Percentiles rank a stretch among this genome's conserved stretches.
phyloP scores from a whole-genome alignment of 257 asterid species.

The Capsicum rhomboideum region DNA sequence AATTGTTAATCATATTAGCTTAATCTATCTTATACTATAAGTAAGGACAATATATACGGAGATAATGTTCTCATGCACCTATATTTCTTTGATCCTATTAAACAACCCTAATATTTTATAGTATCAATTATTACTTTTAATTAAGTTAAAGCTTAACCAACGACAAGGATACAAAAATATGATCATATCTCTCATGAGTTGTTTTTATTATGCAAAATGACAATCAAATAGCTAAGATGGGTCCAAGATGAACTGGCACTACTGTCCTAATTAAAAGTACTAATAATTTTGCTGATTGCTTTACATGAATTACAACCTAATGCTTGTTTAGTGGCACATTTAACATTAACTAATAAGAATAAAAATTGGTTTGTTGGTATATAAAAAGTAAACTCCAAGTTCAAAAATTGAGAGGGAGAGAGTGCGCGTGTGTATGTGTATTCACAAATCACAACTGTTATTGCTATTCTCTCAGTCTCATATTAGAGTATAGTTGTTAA shows the following conservation, averaged over 20 bases:
- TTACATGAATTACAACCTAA: background rate
- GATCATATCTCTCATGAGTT: background rate
- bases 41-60: background rate
- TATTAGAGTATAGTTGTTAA: background rate
- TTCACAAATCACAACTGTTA: background rate
- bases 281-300: background rate
- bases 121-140: background rate
- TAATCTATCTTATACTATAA: background rate
- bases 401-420: background rate
- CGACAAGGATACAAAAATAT: background rate
- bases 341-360: background rate
- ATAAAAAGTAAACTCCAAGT: background rate
- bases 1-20: background rate
- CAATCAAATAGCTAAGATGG: constrained; percentile 1
- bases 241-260: background rate
- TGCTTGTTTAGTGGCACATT: background rate
- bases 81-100: background rate
- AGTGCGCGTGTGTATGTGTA: background rate
- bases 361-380: background rate
- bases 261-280: background rate
- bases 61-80: background rate
- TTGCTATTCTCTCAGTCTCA: background rate
- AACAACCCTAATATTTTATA: background rate
- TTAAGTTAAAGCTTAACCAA: background rate
- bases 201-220: constrained; percentile 1